Evolutionary conservation across 164 flowering plant species (phyloP).

Genomic region (Warburgia ugandensis): DNA sequence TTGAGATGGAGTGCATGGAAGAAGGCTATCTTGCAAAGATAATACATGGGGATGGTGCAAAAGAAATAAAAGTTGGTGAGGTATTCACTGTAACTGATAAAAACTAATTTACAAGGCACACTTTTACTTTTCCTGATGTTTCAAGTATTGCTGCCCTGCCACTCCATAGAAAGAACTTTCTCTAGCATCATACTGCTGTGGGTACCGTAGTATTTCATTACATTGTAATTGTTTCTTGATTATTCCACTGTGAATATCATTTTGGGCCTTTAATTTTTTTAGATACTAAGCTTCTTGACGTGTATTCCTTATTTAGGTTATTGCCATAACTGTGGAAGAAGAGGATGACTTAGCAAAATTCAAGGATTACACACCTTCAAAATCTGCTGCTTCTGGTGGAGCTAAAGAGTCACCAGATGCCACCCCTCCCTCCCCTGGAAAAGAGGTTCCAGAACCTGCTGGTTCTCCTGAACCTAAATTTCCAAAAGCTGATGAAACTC

Average conservation of each 20-base stretch:
- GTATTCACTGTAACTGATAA: too few relatives aligned
- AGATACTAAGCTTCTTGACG: not conserved
- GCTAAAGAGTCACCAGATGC: conserved; percentile 39
- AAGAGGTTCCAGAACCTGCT: conserved; percentile 41
- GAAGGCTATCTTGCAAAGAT: conserved; percentile 96
- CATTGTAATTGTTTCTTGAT: too few relatives aligned
- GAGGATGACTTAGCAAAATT: conserved; percentile 76
- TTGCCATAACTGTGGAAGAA: conserved; percentile 94
- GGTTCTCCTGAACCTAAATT: conserved; percentile 40
- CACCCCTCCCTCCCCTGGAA: conserved; percentile 36
- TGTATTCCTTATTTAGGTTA: conserved; percentile 40
- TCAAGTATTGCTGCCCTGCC: too few relatives aligned
- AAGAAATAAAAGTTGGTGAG: conserved; percentile 96
- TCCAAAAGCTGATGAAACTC: conserved; percentile 36
- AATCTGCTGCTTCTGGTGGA: conserved; percentile 32
- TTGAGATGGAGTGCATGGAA: conserved; percentile 99
- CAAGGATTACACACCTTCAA: conserved; percentile 63
- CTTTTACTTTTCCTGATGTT: too few relatives aligned
- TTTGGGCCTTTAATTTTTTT: too few relatives aligned
- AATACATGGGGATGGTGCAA: conserved; percentile 72
- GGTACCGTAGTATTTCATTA: too few relatives aligned
- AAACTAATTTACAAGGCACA: too few relatives aligned
- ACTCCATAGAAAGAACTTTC: too few relatives aligned
- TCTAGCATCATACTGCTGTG: too few relatives aligned
- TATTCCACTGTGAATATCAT: too few relatives aligned